Evolutionary conservation across 2,329 filamentous ascomycete species (phyloP).

Genomic region (Rosellinia necatrix): DNA sequence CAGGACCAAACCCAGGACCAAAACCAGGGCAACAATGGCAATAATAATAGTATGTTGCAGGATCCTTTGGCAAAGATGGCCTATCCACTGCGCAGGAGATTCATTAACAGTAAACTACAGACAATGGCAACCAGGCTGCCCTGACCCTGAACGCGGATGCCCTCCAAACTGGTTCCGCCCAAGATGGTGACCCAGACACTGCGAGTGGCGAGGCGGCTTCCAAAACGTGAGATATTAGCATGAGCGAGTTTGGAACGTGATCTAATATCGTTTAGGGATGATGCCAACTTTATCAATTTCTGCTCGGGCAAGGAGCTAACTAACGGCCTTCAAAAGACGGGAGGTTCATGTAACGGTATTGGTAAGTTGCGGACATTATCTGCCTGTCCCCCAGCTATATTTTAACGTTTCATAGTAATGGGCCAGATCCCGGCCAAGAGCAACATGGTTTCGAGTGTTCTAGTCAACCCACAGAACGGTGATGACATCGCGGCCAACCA

Average conservation of each 20-base stretch:
- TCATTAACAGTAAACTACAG: constrained; percentile 22
- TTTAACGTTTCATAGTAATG: constrained; percentile 52
- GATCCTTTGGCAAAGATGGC: no score
- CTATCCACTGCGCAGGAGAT: background rate
- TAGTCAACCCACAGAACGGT: constrained; percentile 57
- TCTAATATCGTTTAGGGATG: constrained; percentile 50
- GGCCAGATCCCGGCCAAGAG: constrained; percentile 60
- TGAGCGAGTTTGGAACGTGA: background rate
- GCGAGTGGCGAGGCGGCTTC: constrained; percentile 57
- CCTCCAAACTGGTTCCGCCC: constrained; percentile 55
- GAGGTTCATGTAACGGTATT: constrained; percentile 68
- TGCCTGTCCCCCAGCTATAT: background rate
- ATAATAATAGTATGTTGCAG: constrained; percentile 19
- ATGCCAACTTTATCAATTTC: constrained; percentile 68
- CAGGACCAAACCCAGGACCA: no score
- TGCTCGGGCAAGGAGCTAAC: constrained; percentile 59
- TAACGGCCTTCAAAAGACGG: constrained; percentile 62
- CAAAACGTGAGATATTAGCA: constrained; percentile 48
- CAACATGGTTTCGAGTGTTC: constrained; percentile 63
- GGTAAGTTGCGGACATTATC: constrained; percentile 46
- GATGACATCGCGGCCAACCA: constrained; percentile 52
- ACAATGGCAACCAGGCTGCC: constrained; percentile 31
- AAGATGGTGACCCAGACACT: constrained; percentile 34
- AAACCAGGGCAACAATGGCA: background rate
- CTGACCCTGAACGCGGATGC: constrained; percentile 48